These are phyloP conservation scores for Ploettnerulaceae sp. DNA, from an alignment of 2,329 filamentous ascomycete species.

Conservation along the genomic window DNA sequence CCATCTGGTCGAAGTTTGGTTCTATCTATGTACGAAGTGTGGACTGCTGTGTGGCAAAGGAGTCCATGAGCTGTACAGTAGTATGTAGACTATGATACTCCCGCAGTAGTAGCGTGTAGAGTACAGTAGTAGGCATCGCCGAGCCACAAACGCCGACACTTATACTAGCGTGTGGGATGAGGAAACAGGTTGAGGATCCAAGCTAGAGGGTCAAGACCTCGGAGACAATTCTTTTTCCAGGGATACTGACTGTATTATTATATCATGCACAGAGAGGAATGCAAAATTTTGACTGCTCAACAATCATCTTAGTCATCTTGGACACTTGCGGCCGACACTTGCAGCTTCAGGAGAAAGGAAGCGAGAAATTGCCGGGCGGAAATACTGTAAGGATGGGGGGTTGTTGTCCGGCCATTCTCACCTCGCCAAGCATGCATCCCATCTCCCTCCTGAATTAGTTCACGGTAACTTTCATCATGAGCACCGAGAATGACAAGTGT, in stretches of 20 bases:
- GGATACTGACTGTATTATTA: too few species aligned
- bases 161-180: conserved; percentile 11
- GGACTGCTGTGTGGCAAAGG: too few species aligned
- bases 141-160: conserved; percentile 10
- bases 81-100: too few species aligned
- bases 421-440: neutral
- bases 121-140: neutral
- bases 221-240: conserved; percentile 9
- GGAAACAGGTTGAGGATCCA: neutral
- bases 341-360: conserved; percentile 3
- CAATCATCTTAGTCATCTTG: conserved; percentile 3
- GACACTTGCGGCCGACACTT: too few species aligned
- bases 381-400: neutral
- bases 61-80: too few species aligned
- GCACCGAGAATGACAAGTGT: neutral
- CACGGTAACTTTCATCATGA: neutral
- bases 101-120: neutral
- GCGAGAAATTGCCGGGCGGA: neutral
- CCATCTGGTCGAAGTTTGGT: neutral
- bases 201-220: neutral
- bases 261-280: conserved; percentile 1
- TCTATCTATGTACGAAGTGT: neutral
- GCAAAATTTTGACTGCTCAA: conserved; percentile 5
- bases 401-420: neutral
- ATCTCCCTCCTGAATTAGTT: neutral